Percentiles rank a stretch among this genome's conserved stretches.
Evolutionary conservation across 768 basidiomycete genomes (phyloP).

Genomic region (Galerina sulciceps): DNA sequence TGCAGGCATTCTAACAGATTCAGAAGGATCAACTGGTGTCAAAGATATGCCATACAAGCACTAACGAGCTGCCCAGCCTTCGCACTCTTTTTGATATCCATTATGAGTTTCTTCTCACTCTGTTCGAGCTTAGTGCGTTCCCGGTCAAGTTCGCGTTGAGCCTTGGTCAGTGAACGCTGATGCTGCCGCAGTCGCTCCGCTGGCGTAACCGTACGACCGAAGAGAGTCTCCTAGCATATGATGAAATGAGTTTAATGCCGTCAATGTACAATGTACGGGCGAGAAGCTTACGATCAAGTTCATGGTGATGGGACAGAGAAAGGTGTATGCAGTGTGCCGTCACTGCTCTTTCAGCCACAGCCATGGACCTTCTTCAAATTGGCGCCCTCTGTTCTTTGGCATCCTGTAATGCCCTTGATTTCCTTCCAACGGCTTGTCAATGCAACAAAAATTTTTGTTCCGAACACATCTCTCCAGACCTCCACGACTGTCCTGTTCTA

Average conservation of each 20-base stretch:
- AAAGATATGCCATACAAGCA: constrained; percentile 4
- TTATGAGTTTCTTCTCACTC: constrained; percentile 95
- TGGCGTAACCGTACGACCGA: constrained; percentile 92
- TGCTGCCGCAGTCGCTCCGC: constrained; percentile 97
- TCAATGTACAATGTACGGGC: too few relatives aligned
- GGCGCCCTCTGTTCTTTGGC: constrained; percentile 69
- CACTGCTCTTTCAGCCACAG: constrained; percentile 9
- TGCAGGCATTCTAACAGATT: constrained; percentile 85
- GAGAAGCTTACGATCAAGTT: constrained; percentile 75
- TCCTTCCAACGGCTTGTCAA: constrained; percentile 74
- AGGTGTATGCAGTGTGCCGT: constrained; percentile 7
- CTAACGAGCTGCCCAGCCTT: constrained; percentile 92
- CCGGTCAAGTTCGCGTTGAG: constrained; percentile 96
- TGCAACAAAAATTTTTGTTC: constrained; percentile 68
- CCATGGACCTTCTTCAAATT: constrained; percentile 47
- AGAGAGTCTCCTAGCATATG: constrained; percentile 80
- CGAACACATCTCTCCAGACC: constrained; percentile 60
- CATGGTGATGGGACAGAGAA: constrained; percentile 48
- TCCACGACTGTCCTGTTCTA: constrained; percentile 56
- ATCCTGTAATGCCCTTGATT: constrained; percentile 68
- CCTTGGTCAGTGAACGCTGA: constrained; percentile 94
- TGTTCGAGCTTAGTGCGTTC: constrained; percentile 94
- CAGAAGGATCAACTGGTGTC: constrained; percentile 7
- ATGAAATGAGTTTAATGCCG: too few relatives aligned
- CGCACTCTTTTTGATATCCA: constrained; percentile 96